A percentile compares a stretch with the other conserved stretches of the same genome.
These are phyloP conservation scores for Lanmaoa rubissima DNA, from an alignment of 768 basidiomycete species.

Conservation along the genomic window DNA sequence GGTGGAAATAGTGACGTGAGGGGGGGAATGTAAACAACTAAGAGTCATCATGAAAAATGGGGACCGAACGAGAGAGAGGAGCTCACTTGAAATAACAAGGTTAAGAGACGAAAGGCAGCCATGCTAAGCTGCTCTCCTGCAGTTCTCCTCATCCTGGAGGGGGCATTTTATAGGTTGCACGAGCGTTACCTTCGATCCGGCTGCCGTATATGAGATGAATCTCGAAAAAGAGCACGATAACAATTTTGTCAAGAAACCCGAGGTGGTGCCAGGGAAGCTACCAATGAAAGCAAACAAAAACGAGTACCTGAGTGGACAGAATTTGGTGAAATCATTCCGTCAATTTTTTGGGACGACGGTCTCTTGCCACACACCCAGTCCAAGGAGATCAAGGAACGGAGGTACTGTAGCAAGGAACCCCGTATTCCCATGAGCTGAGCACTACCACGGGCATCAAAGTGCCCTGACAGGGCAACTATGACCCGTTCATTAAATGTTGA, in stretches of 20 bases:
- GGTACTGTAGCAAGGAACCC: neutral
- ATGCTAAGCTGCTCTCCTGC: constrained; percentile 7
- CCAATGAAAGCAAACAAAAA: neutral
- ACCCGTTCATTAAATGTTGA: neutral
- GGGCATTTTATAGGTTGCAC: constrained; percentile 12
- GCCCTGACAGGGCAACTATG: neutral
- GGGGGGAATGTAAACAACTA: constrained; percentile 10
- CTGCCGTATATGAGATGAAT: neutral
- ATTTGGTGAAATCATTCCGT: neutral
- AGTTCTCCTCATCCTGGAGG: neutral
- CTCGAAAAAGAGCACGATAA: neutral
- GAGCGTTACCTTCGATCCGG: constrained; percentile 7
- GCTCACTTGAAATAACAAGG: constrained; percentile 8
- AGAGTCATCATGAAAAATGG: constrained; percentile 1
- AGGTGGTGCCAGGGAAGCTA: neutral
- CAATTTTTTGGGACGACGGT: neutral
- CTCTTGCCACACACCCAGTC: neutral
- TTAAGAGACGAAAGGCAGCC: constrained; percentile 3
- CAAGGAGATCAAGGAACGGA: neutral
- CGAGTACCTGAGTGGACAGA: neutral
- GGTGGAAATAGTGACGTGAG: constrained; percentile 5
- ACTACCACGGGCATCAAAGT: neutral
- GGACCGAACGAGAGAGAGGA: neutral
- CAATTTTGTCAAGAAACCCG: neutral
- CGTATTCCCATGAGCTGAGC: neutral